Evolutionary conservation across 2,329 filamentous ascomycete species (phyloP), one percentile per base, ranked within the genome.

Genomic region (Talaromyces sp.): DNA sequence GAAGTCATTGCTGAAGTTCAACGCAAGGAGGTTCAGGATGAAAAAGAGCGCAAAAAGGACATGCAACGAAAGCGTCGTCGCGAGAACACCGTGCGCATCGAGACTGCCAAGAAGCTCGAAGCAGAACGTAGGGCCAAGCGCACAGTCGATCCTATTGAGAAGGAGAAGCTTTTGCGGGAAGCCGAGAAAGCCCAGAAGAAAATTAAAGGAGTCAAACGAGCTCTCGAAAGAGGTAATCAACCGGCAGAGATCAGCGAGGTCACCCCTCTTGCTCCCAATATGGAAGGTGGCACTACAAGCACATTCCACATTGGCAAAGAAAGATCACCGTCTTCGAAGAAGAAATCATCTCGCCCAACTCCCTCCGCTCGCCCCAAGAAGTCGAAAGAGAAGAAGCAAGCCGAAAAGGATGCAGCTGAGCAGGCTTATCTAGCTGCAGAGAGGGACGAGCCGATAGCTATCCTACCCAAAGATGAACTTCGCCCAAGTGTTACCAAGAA

Each of bases 11-110:
- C 90, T 62, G 90, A 97, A 71, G 94, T 98, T 2, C 91, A 95
- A 70, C 90, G 93, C 67, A 92, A 92, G 69, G 94, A 97, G 76
- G 84, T 97, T 8, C 90, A 90, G 67, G 93, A 94, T 67, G 95
- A 99, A 78, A 99, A 99, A 81, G 95, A 99, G 79, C 92, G 95
- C 69, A 99, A 99, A 83, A 99, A 99, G 82, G 95, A 99, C 74
- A 98, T 99, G 92, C 95, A 99, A 77, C 90, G 95, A 68, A 99
- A 98, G 82, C 88, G 95, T 66, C 89, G 95, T 50, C 90, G 95
- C 19, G 94, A 98, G 76, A 97, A 97, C 84, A 93, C 93, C 3
- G 90, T 96, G 66, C 94, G 93, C 7, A 90, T 96, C 71, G 94
- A 97, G 72, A 83, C 84, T 75, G 89, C 93, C 75, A 95, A 96